Conservation (phyloP, 495 filamentous ascomycete genomes). For the Penicillium dipodomyicola region DNA sequence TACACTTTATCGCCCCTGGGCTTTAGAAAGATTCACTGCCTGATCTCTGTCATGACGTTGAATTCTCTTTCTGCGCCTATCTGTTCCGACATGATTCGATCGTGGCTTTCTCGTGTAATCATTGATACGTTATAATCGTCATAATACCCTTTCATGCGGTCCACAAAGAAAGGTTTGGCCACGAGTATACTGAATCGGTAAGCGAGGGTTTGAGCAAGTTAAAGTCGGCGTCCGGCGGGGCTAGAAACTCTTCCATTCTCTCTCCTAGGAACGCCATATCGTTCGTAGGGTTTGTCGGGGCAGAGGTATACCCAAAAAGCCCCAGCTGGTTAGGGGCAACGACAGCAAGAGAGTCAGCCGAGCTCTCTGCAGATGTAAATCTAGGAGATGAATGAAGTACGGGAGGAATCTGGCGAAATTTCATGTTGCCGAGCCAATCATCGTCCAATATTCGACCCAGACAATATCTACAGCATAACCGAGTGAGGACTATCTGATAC, state of each 20-base stretch:
- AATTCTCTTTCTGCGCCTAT: no score
- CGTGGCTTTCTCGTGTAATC: no score
- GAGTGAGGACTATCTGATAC: background rate
- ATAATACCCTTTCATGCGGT: slow-evolving; percentile 13
- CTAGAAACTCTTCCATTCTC: slow-evolving; percentile 35
- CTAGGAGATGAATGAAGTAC: background rate
- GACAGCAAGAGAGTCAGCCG: background rate
- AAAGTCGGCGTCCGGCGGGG: slow-evolving; percentile 22
- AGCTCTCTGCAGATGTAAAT: background rate
- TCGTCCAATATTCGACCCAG: background rate
- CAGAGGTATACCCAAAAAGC: background rate
- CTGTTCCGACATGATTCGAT: no score
- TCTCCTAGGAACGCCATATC: slow-evolving; percentile 33
- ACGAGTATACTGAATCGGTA: slow-evolving; percentile 23
- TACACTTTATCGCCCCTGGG: no score
- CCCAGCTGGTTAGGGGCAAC: background rate
- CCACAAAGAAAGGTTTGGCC: slow-evolving; percentile 26
- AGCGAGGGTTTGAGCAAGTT: slow-evolving; percentile 20
- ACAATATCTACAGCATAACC: background rate
- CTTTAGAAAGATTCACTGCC: no score
- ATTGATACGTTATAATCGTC: no score
- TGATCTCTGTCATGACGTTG: no score
- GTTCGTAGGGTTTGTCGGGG: slow-evolving; percentile 9
- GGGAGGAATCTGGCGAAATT: background rate
- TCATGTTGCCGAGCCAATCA: slow-evolving; percentile 8